A percentile compares a stretch with the other conserved stretches of the same genome.
Evolutionary conservation across 176 grass and related monocot species (phyloP).

Genomic region (Panicum miliaceum): DNA sequence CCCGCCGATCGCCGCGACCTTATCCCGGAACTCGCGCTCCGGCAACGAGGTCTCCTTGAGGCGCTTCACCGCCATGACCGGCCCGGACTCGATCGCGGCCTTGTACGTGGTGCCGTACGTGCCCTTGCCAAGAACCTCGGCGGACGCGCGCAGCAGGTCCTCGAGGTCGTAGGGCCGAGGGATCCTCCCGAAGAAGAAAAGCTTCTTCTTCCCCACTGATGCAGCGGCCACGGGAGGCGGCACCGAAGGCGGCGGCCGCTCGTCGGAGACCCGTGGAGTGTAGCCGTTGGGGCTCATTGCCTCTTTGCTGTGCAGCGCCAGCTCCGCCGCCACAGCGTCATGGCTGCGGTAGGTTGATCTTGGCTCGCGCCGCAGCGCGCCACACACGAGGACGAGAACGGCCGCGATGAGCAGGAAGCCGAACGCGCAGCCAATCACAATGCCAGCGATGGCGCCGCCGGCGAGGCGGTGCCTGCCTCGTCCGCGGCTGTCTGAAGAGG

Average conservation of each 20-base stretch:
- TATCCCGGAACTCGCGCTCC: conserved; percentile 81
- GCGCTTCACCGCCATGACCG: conserved; percentile 68
- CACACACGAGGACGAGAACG: conserved; percentile 44
- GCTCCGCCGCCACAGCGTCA: conserved; percentile 56
- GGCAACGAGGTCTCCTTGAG: conserved; percentile 68
- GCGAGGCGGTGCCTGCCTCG: conserved; percentile 37
- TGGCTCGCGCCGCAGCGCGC: conserved; percentile 15
- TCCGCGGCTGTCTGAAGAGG: not conserved
- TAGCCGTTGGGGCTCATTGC: conserved; percentile 59
- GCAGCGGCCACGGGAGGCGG: conserved; percentile 10
- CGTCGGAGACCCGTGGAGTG: conserved; percentile 33
- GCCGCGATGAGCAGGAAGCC: conserved; percentile 51
- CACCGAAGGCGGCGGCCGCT: not conserved
- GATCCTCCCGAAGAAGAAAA: conserved; percentile 74
- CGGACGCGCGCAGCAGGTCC: conserved; percentile 79
- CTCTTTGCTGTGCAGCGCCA: conserved; percentile 63
- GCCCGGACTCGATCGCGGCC: conserved; percentile 60
- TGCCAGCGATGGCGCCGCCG: conserved; percentile 65
- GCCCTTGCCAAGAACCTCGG: conserved; percentile 88
- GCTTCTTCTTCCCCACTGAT: conserved; percentile 48
- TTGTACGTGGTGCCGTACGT: conserved; percentile 89
- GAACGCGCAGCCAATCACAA: conserved; percentile 51
- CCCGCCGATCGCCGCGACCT: conserved; percentile 58
- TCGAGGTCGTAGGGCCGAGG: conserved; percentile 75
- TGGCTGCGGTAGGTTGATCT: conserved; percentile 28